Conservation (phyloP, 176 grass and related monocot genomes). For the Paspalum notatum region DNA sequence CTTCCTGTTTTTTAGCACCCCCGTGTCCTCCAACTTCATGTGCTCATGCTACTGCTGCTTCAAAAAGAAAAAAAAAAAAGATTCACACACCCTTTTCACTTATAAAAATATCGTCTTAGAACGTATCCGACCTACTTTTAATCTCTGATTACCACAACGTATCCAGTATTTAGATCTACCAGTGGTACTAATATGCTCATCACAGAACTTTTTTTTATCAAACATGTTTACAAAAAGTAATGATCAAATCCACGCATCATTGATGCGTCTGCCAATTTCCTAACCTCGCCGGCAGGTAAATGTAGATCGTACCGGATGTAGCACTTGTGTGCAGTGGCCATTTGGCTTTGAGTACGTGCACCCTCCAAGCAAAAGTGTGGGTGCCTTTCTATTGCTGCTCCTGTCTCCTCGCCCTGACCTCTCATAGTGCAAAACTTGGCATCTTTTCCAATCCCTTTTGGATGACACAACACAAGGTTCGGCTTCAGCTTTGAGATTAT, state of each 20-base stretch:
- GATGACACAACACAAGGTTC: conserved; percentile 26
- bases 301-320: neutral
- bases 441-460: conserved; percentile 35
- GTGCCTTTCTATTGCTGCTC: conserved; percentile 28
- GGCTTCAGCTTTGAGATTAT: conserved; percentile 42
- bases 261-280: too few relatives aligned
- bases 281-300: too few relatives aligned
- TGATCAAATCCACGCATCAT: too few relatives aligned
- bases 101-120: neutral
- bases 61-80: conserved; percentile 10
- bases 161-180: neutral
- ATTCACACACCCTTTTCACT: conserved; percentile 29
- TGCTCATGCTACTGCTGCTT: neutral
- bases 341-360: neutral
- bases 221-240: too few relatives aligned
- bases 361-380: conserved; percentile 9
- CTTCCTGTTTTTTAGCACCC: conserved; percentile 31
- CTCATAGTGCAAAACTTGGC: conserved; percentile 28
- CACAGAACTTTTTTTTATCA: neutral
- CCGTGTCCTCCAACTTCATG: conserved; percentile 2
- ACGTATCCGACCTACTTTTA: neutral
- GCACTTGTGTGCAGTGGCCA: neutral
- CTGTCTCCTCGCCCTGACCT: conserved; percentile 26
- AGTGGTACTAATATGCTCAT: neutral
- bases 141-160: neutral